Conservation (phyloP, 768 basidiomycete genomes). For the Boletus sp. region DNA sequence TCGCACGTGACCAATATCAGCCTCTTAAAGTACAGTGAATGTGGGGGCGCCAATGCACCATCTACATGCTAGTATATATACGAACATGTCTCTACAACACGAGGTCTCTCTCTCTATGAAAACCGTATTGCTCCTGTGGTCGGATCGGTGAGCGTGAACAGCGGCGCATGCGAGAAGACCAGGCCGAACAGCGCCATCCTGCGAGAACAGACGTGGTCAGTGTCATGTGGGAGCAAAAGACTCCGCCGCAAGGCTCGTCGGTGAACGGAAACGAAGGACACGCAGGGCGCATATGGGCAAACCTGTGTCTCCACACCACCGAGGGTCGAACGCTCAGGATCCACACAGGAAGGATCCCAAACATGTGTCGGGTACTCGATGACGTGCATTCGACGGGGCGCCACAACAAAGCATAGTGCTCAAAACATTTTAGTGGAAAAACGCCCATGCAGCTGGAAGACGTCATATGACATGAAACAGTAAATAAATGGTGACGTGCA, state of each 20-base stretch:
- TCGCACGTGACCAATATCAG: conserved; percentile 29
- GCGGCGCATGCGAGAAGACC: conserved; percentile 30
- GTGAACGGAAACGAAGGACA: conserved; percentile 20
- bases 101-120: conserved; percentile 29
- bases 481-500: background rate
- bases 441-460: conserved; percentile 8
- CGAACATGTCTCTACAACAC: conserved; percentile 8
- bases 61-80: conserved; percentile 17
- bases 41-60: too few species aligned
- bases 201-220: conserved; percentile 30
- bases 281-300: conserved; percentile 10
- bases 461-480: conserved; percentile 9
- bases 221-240: conserved; percentile 12
- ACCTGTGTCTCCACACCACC: conserved; percentile 22
- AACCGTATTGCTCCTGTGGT: conserved; percentile 31
- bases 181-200: conserved; percentile 36
- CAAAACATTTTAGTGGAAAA: background rate
- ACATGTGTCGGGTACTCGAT: conserved; percentile 12
- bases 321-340: conserved; percentile 8
- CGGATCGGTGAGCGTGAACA: conserved; percentile 34
- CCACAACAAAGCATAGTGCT: background rate
- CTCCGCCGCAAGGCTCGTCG: conserved; percentile 17
- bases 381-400: conserved; percentile 1
- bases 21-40: background rate
- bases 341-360: conserved; percentile 12